Conservation (phyloP, 768 basidiomycete genomes). For the Hortiboletus campestris region DNA sequence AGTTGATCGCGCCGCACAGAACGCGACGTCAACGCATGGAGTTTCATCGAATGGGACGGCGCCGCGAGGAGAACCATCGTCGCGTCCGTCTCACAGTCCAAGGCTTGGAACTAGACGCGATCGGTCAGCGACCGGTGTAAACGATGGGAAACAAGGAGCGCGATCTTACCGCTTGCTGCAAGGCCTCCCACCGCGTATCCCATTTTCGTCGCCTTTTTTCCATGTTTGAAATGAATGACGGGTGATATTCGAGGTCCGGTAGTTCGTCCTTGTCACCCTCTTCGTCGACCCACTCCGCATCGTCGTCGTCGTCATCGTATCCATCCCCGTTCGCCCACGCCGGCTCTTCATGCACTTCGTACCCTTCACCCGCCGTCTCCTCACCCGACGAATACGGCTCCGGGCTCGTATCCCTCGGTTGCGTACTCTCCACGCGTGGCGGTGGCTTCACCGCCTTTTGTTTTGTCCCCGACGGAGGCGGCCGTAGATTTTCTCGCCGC, state of each 20-base stretch:
- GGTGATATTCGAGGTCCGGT: slow-evolving; percentile 75
- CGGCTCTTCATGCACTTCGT: slow-evolving; percentile 40
- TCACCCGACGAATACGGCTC: slow-evolving; percentile 75
- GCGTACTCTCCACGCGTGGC: slow-evolving; percentile 78
- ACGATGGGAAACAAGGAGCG: not conserved
- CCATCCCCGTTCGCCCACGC: slow-evolving; percentile 32
- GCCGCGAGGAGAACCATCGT: slow-evolving; percentile 74
- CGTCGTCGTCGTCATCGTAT: slow-evolving; percentile 28
- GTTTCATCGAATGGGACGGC: slow-evolving; percentile 68
- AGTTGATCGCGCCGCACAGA: slow-evolving; percentile 61
- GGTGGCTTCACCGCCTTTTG: slow-evolving; percentile 55
- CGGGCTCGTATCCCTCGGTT: slow-evolving; percentile 78
- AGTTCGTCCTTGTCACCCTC: slow-evolving; percentile 70
- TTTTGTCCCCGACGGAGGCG: slow-evolving; percentile 15
- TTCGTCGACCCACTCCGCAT: slow-evolving; percentile 72
- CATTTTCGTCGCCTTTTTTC: slow-evolving; percentile 70
- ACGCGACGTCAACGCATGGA: slow-evolving; percentile 64
- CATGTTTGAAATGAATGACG: slow-evolving; percentile 60
- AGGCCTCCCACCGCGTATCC: slow-evolving; percentile 73
- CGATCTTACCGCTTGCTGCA: slow-evolving; percentile 65
- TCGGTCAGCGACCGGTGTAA: not conserved
- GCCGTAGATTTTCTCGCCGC: slow-evolving; percentile 41
- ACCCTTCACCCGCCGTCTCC: slow-evolving; percentile 72
- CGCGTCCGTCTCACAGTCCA: slow-evolving; percentile 80
- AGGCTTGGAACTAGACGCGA: slow-evolving; percentile 59